Conservation (phyloP, 225 moss, liverwort and hornwort species). For the Asterella californica region DNA sequence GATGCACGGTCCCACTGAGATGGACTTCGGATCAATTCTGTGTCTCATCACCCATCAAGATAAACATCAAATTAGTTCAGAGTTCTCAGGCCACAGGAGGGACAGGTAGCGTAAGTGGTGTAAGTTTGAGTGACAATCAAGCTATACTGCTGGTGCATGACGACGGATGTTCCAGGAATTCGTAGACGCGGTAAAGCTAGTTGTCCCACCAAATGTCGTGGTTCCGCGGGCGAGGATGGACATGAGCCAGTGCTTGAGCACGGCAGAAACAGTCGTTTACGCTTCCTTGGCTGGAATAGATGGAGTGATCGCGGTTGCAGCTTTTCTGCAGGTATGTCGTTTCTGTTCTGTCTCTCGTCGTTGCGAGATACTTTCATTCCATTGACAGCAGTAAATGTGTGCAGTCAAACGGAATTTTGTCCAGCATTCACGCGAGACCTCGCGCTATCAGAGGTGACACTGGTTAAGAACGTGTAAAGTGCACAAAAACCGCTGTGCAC, state of each 20-base stretch:
- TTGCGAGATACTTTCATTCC: background rate
- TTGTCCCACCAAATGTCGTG: conserved; percentile 37
- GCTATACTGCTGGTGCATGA: conserved; percentile 6
- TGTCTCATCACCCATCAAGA: background rate
- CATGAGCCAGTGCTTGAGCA: conserved; percentile 32
- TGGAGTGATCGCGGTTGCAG: conserved; percentile 41
- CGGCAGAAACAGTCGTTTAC: conserved; percentile 38
- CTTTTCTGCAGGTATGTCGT: conserved; percentile 39
- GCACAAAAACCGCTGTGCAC: background rate
- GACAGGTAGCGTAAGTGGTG: background rate
- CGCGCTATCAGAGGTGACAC: background rate
- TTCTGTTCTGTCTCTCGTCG: background rate
- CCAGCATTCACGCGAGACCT: background rate
- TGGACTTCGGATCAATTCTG: background rate
- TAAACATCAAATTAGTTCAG: background rate
- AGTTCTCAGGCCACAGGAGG: background rate
- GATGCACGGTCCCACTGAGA: background rate
- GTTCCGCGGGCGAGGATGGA: conserved; percentile 29
- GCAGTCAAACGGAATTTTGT: background rate
- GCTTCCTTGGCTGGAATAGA: conserved; percentile 37
- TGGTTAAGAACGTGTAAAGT: background rate
- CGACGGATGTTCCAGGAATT: conserved; percentile 32
- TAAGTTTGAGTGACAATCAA: background rate
- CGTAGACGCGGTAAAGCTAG: conserved; percentile 10
- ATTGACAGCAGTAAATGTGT: background rate